Conservation (phyloP, 768 basidiomycete species). For the Tubosaeta sp. region DNA sequence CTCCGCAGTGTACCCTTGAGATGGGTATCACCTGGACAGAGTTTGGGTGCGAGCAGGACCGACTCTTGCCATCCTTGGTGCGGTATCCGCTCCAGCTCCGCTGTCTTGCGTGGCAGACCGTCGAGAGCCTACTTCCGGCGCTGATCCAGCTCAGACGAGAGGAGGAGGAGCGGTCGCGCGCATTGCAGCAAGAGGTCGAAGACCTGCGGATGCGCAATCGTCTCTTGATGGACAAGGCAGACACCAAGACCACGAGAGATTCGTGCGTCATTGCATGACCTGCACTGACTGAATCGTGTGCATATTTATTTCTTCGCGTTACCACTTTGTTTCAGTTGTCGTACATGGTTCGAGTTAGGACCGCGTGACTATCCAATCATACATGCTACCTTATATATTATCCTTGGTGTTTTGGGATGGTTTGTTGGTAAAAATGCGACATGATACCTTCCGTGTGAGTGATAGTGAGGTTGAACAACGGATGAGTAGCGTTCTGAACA, state of each 20-base stretch:
- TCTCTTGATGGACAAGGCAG: constrained; percentile 37
- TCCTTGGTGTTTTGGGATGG: constrained; percentile 34
- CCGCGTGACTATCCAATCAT: neutral
- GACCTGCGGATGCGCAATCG: constrained; percentile 45
- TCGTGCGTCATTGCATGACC: constrained; percentile 30
- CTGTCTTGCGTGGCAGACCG: constrained; percentile 40
- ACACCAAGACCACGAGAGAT: constrained; percentile 15
- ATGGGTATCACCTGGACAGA: constrained; percentile 48
- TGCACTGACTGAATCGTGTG: neutral
- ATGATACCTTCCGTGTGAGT: constrained; percentile 65
- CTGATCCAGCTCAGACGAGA: constrained; percentile 41
- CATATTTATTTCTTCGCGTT: neutral
- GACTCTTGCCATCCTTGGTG: constrained; percentile 4
- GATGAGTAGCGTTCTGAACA: constrained; percentile 74
- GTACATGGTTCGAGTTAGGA: neutral
- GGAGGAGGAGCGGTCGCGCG: constrained; percentile 37
- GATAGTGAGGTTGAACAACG: constrained; percentile 70
- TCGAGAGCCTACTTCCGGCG: constrained; percentile 40
- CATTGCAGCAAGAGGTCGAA: constrained; percentile 43
- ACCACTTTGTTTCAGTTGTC: neutral
- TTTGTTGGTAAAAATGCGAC: constrained; percentile 69
- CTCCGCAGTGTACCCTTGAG: constrained; percentile 39
- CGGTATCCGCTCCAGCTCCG: constrained; percentile 16
- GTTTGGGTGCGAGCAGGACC: constrained; percentile 13
- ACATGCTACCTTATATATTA: constrained; percentile 1